A percentile compares a stretch with the other conserved stretches of the same genome.
phyloP scores from a whole-genome alignment of 495 filamentous ascomycete species.

The Penicillium soppii region DNA sequence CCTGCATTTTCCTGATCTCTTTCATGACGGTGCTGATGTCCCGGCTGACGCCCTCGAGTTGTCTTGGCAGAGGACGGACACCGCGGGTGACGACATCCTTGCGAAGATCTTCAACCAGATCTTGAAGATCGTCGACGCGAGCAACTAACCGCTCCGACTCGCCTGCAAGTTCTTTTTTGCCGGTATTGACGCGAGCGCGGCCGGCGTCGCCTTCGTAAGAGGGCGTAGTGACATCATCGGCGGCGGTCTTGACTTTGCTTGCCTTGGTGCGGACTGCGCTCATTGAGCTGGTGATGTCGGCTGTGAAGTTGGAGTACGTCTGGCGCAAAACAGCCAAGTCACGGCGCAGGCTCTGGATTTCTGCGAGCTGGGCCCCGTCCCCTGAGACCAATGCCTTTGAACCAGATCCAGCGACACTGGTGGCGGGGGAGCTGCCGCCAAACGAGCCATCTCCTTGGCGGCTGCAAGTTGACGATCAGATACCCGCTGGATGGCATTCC shows the following conservation, averaged over 20 bases:
- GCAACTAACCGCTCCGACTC: conserved; percentile 86
- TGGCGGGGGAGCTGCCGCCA: conserved; percentile 65
- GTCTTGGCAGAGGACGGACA: conserved; percentile 86
- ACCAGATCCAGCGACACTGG: conserved; percentile 26
- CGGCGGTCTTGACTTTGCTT: conserved; percentile 70
- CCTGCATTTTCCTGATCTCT: conserved; percentile 93
- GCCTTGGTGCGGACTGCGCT: conserved; percentile 76
- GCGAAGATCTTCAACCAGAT: conserved; percentile 92
- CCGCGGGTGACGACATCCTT: conserved; percentile 95
- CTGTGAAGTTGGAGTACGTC: conserved; percentile 86
- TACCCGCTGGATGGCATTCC: conserved; percentile 76
- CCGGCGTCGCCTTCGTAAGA: conserved; percentile 69
- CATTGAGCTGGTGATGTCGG: conserved; percentile 88
- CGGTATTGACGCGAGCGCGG: conserved; percentile 76
- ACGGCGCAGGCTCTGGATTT: conserved; percentile 79
- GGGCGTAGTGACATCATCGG: conserved; percentile 63
- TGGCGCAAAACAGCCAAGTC: conserved; percentile 92
- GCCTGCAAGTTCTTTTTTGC: conserved; percentile 77
- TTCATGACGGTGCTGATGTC: conserved; percentile 78
- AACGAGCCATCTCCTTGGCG: conserved; percentile 83
- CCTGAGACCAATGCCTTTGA: conserved; percentile 30
- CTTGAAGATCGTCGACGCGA: conserved; percentile 93
- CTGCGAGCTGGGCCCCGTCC: conserved; percentile 58
- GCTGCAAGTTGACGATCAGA: conserved; percentile 89
- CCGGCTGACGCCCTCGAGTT: conserved; percentile 82